phyloP scores from a whole-genome alignment of 306 rosid genomes.

The Dryas alaskensis region DNA sequence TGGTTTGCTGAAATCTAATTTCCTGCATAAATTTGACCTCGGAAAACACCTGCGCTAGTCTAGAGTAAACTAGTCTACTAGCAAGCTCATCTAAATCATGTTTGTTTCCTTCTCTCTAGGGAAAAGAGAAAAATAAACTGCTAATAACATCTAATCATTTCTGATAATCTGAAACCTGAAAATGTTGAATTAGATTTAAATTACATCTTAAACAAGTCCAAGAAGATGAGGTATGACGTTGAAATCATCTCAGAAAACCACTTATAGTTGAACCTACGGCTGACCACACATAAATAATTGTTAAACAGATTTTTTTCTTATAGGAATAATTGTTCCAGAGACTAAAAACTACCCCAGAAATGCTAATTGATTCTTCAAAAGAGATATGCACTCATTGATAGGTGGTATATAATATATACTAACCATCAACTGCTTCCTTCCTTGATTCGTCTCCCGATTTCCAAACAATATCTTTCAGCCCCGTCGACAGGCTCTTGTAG shows the following conservation, averaged over 20 bases:
- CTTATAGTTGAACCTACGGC: neutral
- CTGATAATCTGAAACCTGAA: neutral
- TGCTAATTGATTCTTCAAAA: neutral
- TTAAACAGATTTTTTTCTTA: neutral
- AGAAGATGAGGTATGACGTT: neutral
- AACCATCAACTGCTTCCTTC: constrained; percentile 55
- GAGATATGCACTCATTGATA: neutral
- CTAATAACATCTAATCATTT: neutral
- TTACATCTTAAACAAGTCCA: neutral
- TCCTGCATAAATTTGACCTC: no score
- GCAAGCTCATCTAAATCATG: neutral
- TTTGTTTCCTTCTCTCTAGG: neutral
- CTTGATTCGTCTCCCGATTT: constrained; percentile 59
- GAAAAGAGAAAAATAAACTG: neutral
- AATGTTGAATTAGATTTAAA: neutral
- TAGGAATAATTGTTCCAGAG: no score
- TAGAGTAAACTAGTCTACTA: no score
- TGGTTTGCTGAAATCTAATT: neutral
- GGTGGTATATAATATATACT: constrained; percentile 30
- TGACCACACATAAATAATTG: neutral
- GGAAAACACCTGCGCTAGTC: no score
- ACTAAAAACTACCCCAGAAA: constrained; percentile 17
- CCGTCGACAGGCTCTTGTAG: constrained; percentile 69
- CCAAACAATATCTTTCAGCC: constrained; percentile 92
- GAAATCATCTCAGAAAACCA: neutral